A percentile compares a stretch with the other conserved stretches of the same genome.
phyloP scores from a whole-genome alignment of 257 asterid genomes.

The Plantago elongata region DNA sequence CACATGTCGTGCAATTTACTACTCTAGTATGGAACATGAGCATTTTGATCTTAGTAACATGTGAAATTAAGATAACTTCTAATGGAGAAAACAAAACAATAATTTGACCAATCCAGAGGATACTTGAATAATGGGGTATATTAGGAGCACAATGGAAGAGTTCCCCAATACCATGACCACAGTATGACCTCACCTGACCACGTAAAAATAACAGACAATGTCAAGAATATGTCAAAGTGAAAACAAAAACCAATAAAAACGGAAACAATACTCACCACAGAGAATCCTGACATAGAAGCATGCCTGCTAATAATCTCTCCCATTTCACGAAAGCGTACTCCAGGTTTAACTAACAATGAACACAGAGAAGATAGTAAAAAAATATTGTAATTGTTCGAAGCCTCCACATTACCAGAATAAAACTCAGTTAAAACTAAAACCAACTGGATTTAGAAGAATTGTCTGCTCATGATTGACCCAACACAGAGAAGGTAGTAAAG shows the following conservation, averaged over 20 bases:
- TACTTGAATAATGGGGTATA: slow-evolving; percentile 97
- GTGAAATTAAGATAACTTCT: no score
- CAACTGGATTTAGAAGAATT: background rate
- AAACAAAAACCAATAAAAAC: background rate
- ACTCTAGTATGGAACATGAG: no score
- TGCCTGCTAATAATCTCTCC: slow-evolving; percentile 91
- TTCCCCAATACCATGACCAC: slow-evolving; percentile 99
- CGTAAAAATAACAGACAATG: slow-evolving; percentile 7
- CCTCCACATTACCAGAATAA: background rate
- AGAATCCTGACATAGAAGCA: slow-evolving; percentile 86
- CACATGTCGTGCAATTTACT: no score
- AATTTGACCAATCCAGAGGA: slow-evolving; percentile 35
- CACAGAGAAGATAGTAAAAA: background rate
- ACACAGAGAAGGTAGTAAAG: slow-evolving; percentile 5
- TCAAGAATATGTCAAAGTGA: background rate
- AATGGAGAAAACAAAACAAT: background rate
- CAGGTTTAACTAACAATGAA: slow-evolving; percentile 75
- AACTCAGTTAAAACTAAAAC: background rate
- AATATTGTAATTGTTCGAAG: background rate
- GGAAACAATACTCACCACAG: slow-evolving; percentile 56
- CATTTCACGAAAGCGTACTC: slow-evolving; percentile 85
- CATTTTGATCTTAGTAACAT: no score
- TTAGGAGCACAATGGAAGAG: slow-evolving; percentile 98
- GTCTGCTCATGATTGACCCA: background rate
- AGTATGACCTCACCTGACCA: slow-evolving; percentile 68